Conservation (phyloP, 192 early-diverging fungal species). For the Coemansia sp. region DNA sequence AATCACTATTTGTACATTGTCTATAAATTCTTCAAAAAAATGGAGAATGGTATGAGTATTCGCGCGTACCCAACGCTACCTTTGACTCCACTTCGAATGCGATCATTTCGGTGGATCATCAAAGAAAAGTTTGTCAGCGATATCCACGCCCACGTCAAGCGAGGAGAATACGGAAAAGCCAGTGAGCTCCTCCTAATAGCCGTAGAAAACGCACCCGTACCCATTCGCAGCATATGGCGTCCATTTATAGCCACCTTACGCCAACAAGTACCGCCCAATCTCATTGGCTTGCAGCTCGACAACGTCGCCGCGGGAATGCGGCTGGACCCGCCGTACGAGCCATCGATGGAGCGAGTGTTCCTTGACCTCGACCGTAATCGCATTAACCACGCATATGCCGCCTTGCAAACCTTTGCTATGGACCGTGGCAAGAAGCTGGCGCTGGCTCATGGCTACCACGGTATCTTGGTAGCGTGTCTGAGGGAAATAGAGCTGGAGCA, state of each 20-base stretch:
- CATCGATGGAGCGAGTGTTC: conserved; percentile 31
- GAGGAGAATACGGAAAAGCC: conserved; percentile 35
- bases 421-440: conserved; percentile 27
- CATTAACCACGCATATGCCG: conserved; percentile 10
- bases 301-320: conserved; percentile 6
- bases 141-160: conserved; percentile 27
- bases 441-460: conserved; percentile 32
- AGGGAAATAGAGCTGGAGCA: conserved; percentile 27
- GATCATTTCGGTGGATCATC: background rate
- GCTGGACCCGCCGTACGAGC: conserved; percentile 2
- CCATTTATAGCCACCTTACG: conserved; percentile 21
- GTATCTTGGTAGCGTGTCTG: conserved; percentile 35
- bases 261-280: conserved; percentile 4
- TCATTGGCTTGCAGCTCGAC: conserved; percentile 16
- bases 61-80: background rate
- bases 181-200: conserved; percentile 33
- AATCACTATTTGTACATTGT: background rate
- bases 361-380: conserved; percentile 3
- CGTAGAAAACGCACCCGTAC: conserved; percentile 13
- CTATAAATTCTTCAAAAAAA: background rate
- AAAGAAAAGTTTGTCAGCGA: conserved; percentile 24
- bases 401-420: conserved; percentile 14
- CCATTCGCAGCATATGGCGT: conserved; percentile 23
- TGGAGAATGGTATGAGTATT: background rate
- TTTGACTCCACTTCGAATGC: background rate